Evolutionary conservation across 2,329 filamentous ascomycete genomes (phyloP).

Genomic region (Alternaria arbusti): DNA sequence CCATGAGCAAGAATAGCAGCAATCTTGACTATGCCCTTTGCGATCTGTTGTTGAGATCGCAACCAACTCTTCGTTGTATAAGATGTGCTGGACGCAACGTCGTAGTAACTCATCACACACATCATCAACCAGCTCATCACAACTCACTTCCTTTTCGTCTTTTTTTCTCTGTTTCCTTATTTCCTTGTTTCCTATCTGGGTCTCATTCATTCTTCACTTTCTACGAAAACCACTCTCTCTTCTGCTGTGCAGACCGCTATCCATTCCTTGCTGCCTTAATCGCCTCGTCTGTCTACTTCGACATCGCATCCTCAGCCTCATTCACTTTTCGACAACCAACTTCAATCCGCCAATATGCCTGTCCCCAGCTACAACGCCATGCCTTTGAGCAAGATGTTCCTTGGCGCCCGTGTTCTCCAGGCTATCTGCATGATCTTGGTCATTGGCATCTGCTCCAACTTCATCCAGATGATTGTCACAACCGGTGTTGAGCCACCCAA

Average conservation of each 20-base stretch:
- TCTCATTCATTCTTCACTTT: constrained; percentile 21
- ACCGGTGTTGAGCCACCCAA: constrained; percentile 70
- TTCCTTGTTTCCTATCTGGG: constrained; percentile 43
- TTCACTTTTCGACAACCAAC: constrained; percentile 12
- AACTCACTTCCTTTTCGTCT: constrained; percentile 43
- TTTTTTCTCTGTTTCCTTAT: constrained; percentile 45
- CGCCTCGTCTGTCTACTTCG: constrained; percentile 25
- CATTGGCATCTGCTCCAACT: constrained; percentile 81
- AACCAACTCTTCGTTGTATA: constrained; percentile 32
- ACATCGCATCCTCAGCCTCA: constrained; percentile 27
- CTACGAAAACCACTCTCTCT: constrained; percentile 29
- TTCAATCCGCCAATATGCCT: constrained; percentile 53
- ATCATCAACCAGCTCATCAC: constrained; percentile 41
- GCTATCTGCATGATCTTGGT: constrained; percentile 74
- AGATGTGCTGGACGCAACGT: constrained; percentile 27
- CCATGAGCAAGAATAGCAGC: constrained; percentile 45
- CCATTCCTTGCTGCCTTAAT: constrained; percentile 36
- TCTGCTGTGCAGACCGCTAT: constrained; percentile 47
- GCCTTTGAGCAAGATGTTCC: constrained; percentile 76
- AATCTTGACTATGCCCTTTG: constrained; percentile 27
- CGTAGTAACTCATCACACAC: constrained; percentile 38
- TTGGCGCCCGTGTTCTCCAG: constrained; percentile 73
- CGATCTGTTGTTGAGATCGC: constrained; percentile 26
- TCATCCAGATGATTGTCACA: constrained; percentile 76
- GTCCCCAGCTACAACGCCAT: constrained; percentile 69